A percentile compares a stretch with the other conserved stretches of the same genome.
phyloP scores from a whole-genome alignment of 139 green algal genomes.

The Chlamydomonas incerta region DNA sequence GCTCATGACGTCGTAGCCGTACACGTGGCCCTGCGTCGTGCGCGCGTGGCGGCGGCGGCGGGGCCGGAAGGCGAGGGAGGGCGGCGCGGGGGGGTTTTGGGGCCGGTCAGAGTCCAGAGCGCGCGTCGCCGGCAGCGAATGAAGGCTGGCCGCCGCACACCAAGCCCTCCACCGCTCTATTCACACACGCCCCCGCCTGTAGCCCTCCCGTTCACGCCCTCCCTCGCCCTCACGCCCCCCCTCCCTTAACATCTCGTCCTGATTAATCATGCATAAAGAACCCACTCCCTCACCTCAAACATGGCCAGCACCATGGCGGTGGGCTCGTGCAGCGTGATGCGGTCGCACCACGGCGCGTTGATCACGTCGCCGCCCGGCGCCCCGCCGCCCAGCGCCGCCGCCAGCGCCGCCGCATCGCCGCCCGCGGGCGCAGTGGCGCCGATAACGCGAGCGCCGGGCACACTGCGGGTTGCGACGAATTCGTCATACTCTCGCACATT shows the following conservation, averaged over 20 bases:
- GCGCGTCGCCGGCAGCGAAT: no score
- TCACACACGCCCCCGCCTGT: no score
- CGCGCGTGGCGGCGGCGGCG: no score
- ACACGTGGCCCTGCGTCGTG: constrained; percentile 38
- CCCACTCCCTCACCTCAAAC: constrained; percentile 38
- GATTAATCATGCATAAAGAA: no score
- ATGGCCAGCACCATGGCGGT: constrained; percentile 47
- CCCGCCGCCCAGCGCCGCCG: not conserved
- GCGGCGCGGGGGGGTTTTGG: no score
- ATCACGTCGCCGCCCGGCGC: not conserved
- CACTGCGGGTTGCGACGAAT: not conserved
- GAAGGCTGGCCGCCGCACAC: no score
- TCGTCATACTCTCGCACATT: no score
- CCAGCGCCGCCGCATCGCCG: not conserved
- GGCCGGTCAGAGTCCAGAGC: no score
- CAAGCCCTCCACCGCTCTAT: no score
- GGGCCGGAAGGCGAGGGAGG: no score
- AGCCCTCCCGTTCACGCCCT: no score
- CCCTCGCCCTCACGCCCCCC: not conserved
- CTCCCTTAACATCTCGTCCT: no score
- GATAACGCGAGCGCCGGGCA: constrained; percentile 37
- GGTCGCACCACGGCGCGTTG: constrained; percentile 50
- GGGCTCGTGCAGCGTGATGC: constrained; percentile 36
- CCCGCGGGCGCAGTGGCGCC: not conserved
- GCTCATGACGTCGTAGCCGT: constrained; percentile 30